Base-by-base conservation (phyloP, 768 basidiomycete genomes). In the Russula sp. region DNA sequence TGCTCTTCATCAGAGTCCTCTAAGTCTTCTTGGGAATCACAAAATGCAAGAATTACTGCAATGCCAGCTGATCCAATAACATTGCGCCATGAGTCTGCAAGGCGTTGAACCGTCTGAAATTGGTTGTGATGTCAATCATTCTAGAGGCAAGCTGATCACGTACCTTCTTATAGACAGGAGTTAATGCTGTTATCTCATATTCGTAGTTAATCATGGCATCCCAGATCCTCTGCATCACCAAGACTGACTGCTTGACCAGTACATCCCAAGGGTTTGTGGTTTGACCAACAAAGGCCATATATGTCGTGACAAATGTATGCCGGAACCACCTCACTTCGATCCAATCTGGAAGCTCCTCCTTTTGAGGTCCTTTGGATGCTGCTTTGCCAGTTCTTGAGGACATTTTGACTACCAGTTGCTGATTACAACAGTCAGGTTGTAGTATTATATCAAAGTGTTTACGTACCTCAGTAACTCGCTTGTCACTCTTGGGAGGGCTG, bases 221-320 rank as follows among this genome's bases (percentile, higher is more conserved):
- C 53, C 53, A 55, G 20, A 55, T 55, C 29, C n/a, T 42, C 35
- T 55, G 53, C 53, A 55, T 55, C 10, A 55, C 53, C 29, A 11
- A 4, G 5, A 43, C 41, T 29, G 53, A 14, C 42, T 43, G 18
- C 41, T n/a, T 32, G 9, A 43, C 20, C 1, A 41, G 53, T 29
- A 55, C 32, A 5, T 55, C 41, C 29, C 53, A 55, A 34, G 53
- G 53, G 41, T 55, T 5, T 0, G 41, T 29, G n/a, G 53, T 43
- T 55, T 55, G 53, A 55, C 36, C 32, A n/a, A 55, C 32, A 7
- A 43, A 55, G n/a, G 41, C 16, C 29, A 55, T 43, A 43, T 55
- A 55, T 3, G 41, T 43, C 3, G 42, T 5, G 9, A 55, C 11
- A 7, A 55, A 55, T 20, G 29, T 55, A 42, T 16, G 10, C 1